Evolutionary conservation across 2,329 filamentous ascomycete species (phyloP).

Genomic region (Boeremia lycopersici): DNA sequence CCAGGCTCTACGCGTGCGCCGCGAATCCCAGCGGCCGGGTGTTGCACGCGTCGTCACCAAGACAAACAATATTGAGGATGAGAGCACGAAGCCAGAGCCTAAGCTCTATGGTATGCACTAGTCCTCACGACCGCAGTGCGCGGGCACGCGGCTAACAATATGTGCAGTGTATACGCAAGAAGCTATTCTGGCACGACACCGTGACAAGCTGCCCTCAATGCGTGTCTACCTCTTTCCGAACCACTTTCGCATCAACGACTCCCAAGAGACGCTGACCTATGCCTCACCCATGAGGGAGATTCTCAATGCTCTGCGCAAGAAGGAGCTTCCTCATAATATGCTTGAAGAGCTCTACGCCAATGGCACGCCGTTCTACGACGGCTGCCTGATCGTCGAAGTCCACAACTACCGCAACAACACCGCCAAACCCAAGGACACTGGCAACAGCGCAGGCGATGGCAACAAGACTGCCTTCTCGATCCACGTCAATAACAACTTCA

Average conservation of each 20-base stretch:
- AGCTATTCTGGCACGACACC: constrained; percentile 84
- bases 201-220: constrained; percentile 75
- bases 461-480: constrained; percentile 78
- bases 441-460: constrained; percentile 57
- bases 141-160: constrained; percentile 15
- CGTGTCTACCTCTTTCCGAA: constrained; percentile 83
- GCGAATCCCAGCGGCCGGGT: constrained; percentile 51
- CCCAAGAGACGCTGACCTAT: constrained; percentile 90
- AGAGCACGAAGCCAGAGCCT: constrained; percentile 34
- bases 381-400: constrained; percentile 91
- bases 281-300: constrained; percentile 87
- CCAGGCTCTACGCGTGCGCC: constrained; percentile 52
- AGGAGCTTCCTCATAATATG: constrained; percentile 88
- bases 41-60: constrained; percentile 36
- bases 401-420: constrained; percentile 79
- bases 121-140: not conserved
- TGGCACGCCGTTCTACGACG: constrained; percentile 84
- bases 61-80: constrained; percentile 37
- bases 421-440: constrained; percentile 61
- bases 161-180: constrained; percentile 70
- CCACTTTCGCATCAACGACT: constrained; percentile 83
- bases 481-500: constrained; percentile 87
- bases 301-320: constrained; percentile 75
- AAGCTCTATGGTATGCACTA: constrained; percentile 40
- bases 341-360: constrained; percentile 75